Conservation (phyloP, 163 green algal genomes). For the Picocystis sp. region DNA sequence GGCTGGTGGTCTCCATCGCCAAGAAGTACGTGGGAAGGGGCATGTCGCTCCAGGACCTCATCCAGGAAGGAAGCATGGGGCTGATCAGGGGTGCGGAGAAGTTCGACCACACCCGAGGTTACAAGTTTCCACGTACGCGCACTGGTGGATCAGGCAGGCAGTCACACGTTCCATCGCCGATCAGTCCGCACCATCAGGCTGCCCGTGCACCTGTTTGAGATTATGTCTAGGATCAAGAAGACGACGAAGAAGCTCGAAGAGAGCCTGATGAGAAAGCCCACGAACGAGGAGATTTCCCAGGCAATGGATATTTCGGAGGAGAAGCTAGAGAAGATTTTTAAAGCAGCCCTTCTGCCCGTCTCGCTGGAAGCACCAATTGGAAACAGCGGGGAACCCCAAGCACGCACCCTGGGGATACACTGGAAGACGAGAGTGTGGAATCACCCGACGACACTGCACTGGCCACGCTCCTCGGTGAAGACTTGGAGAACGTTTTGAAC, state of each 20-base stretch:
- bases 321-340: constrained; percentile 11
- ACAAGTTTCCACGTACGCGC: constrained; percentile 95
- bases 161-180: constrained; percentile 43
- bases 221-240: constrained; percentile 36
- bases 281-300: constrained; percentile 26
- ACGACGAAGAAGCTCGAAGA: constrained; percentile 15
- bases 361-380: constrained; percentile 16
- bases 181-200: constrained; percentile 52
- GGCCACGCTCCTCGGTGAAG: neutral
- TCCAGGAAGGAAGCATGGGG: constrained; percentile 67
- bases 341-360: constrained; percentile 10
- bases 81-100: constrained; percentile 69
- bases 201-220: constrained; percentile 61
- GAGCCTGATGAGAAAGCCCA: constrained; percentile 23
- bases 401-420: constrained; percentile 8
- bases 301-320: constrained; percentile 19
- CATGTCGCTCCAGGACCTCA: constrained; percentile 46
- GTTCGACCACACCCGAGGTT: constrained; percentile 78
- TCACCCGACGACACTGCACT: constrained; percentile 4
- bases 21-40: constrained; percentile 50
- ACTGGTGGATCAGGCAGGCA: constrained; percentile 94
- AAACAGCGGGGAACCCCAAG: constrained; percentile 1
- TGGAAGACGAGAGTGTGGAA: constrained; percentile 28
- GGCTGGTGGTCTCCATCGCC: constrained; percentile 74
- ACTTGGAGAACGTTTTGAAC: constrained; percentile 53